Evolutionary conservation across 768 basidiomycete genomes (phyloP).

Genomic region (Fomitopsis pulvina): DNA sequence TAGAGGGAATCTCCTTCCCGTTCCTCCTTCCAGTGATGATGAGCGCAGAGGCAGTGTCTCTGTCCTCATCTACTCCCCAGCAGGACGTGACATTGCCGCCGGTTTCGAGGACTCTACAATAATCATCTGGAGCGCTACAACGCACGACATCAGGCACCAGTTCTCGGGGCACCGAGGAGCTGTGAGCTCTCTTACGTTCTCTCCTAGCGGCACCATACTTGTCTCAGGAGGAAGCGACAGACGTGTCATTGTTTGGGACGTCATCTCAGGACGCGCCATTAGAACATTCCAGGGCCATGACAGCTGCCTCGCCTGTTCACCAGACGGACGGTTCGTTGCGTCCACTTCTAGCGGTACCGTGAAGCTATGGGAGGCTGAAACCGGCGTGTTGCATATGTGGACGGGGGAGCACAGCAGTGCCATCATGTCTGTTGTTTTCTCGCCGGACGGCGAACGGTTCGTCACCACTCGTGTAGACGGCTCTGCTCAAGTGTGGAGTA

Average conservation of each 20-base stretch:
- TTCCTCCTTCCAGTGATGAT: too few relatives aligned
- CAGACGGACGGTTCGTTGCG: slow-evolving; percentile 7
- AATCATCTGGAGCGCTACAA: slow-evolving; percentile 8
- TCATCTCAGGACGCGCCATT: slow-evolving; percentile 10
- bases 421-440: slow-evolving; percentile 22
- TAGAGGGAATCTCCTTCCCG: too few relatives aligned
- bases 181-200: slow-evolving; percentile 11
- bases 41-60: too few relatives aligned
- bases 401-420: slow-evolving; percentile 16
- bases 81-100: slow-evolving; percentile 14
- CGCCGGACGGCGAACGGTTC: slow-evolving; percentile 1
- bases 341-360: slow-evolving; percentile 16
- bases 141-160: neutral
- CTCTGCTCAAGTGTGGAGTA: slow-evolving; percentile 7
- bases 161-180: slow-evolving; percentile 6
- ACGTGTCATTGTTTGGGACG: slow-evolving; percentile 5
- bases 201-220: slow-evolving; percentile 10
- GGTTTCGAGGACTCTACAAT: slow-evolving; percentile 10
- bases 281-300: slow-evolving; percentile 14
- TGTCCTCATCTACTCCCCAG: slow-evolving; percentile 34
- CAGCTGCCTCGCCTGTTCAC: slow-evolving; percentile 14
- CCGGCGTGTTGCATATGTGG: slow-evolving; percentile 12
- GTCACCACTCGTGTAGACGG: slow-evolving; percentile 2
- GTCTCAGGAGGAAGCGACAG: slow-evolving; percentile 8
- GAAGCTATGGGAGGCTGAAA: slow-evolving; percentile 19